Conservation (phyloP, 805 yeast genomes). For the Wickerhamomyces alni region DNA sequence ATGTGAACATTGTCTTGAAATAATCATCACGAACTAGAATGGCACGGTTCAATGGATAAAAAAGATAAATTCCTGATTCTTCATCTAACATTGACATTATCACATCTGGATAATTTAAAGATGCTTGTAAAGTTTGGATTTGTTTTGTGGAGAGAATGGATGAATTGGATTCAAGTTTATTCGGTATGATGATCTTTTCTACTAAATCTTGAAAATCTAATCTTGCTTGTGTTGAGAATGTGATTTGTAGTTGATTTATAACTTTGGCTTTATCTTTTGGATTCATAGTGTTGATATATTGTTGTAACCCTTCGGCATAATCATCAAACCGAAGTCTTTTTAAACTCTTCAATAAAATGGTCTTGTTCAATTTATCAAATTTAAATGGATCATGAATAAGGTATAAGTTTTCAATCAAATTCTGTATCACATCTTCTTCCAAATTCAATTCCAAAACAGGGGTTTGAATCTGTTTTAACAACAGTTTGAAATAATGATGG, state of each 20-base stretch:
- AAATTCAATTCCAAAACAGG: constrained; percentile 15
- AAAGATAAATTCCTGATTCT: constrained; percentile 21
- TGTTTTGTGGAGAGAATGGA: constrained; percentile 4
- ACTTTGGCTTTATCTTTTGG: constrained; percentile 27
- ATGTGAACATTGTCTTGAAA: constrained; percentile 56
- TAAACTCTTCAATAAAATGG: constrained; percentile 27
- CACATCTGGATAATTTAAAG: constrained; percentile 41
- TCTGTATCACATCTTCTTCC: constrained; percentile 18
- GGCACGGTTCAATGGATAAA: constrained; percentile 61
- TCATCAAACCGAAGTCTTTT: constrained; percentile 28
- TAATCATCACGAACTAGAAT: constrained; percentile 57
- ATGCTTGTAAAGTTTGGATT: constrained; percentile 9
- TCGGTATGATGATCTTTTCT: constrained; percentile 11
- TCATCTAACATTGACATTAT: constrained; percentile 33
- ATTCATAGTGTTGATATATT: constrained; percentile 22
- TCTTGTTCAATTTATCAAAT: constrained; percentile 25
- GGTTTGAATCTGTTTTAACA: constrained; percentile 20
- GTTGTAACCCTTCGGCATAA: constrained; percentile 30
- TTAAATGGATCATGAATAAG: constrained; percentile 35
- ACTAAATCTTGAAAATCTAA: constrained; percentile 15
- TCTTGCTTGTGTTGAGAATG: constrained; percentile 16
- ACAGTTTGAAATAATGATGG: constrained; percentile 22
- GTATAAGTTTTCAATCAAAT: constrained; percentile 29
- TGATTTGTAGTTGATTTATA: constrained; percentile 24
- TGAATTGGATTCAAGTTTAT: constrained; percentile 5